phyloP scores from a whole-genome alignment of 2,329 filamentous ascomycete genomes.

The Fusarium sp. region DNA sequence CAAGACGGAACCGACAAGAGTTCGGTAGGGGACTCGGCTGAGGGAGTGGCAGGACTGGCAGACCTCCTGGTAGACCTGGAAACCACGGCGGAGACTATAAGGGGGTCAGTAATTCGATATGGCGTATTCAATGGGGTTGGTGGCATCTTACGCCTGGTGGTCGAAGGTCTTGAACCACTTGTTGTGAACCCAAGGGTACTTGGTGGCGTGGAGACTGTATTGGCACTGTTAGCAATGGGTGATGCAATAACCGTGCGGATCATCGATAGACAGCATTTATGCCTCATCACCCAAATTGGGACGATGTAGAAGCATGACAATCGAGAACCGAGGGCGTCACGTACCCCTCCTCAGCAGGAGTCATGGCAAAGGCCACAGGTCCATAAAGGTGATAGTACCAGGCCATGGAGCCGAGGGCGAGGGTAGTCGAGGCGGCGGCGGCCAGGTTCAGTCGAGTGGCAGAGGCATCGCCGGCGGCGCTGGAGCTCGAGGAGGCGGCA shows the following conservation, averaged over 20 bases:
- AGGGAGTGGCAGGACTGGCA: constrained; percentile 98
- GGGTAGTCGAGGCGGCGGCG: constrained; percentile 85
- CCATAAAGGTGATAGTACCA: constrained; percentile 99
- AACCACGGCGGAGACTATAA: constrained; percentile 91
- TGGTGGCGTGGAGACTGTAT: constrained; percentile 84
- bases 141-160: constrained; percentile 84
- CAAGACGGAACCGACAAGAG: constrained; percentile 89
- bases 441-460: constrained; percentile 87
- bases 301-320: constrained; percentile 3
- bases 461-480: constrained; percentile 75
- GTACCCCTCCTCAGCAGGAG: constrained; percentile 97
- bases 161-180: constrained; percentile 97
- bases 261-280: constrained; percentile 46
- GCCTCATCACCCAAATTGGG: constrained; percentile 45
- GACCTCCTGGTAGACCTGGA: constrained; percentile 99
- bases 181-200: constrained; percentile 95
- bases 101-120: constrained; percentile 30
- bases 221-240: constrained; percentile 45
- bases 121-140: constrained; percentile 3
- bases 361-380: constrained; percentile 86
- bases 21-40: constrained; percentile 90
- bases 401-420: constrained; percentile 88
- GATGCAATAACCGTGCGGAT: constrained; percentile 21
- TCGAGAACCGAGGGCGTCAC: constrained; percentile 54
- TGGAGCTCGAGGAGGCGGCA: constrained; percentile 78